phyloP scores from a whole-genome alignment of 163 green algal genomes.

The Smithsoniella earleae region DNA sequence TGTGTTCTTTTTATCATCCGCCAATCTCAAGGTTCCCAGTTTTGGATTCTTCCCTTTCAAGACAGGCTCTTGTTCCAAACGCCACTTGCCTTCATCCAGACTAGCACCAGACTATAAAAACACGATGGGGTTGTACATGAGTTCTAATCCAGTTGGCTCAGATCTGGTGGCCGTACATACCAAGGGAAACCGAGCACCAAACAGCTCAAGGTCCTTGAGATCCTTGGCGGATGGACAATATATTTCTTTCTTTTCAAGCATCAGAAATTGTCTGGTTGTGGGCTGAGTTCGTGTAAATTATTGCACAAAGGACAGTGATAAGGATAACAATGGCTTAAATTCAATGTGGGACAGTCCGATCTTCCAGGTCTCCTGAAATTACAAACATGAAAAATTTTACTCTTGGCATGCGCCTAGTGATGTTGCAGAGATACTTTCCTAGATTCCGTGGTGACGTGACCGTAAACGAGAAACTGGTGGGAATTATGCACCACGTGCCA shows the following conservation, averaged over 20 bases:
- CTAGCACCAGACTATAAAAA: not conserved
- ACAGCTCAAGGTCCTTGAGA: not conserved
- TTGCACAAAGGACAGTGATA: too few relatives aligned
- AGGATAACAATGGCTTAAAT: too few relatives aligned
- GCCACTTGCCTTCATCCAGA: conserved; percentile 3
- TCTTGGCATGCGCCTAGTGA: too few relatives aligned
- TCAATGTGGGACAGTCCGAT: too few relatives aligned
- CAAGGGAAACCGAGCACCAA: conserved; percentile 18
- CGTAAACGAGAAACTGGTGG: too few relatives aligned
- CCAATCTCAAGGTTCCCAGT: not conserved
- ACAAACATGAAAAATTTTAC: too few relatives aligned
- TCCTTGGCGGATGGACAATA: conserved; percentile 22
- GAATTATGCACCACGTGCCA: too few relatives aligned
- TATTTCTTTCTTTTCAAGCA: not conserved
- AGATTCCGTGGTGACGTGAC: too few relatives aligned
- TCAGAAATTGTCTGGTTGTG: too few relatives aligned
- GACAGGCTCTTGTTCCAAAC: not conserved
- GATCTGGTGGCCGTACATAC: not conserved
- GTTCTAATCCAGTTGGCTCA: not conserved
- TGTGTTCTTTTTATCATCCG: not conserved
- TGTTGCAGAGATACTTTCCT: too few relatives aligned
- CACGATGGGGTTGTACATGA: not conserved
- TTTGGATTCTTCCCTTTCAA: conserved; percentile 9
- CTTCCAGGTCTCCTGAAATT: too few relatives aligned
- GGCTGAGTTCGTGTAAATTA: too few relatives aligned